Evolutionary conservation across 345 rosid genomes (phyloP), one percentile per base, ranked within the genome.

Genomic region (Lagerstroemia speciosa): DNA sequence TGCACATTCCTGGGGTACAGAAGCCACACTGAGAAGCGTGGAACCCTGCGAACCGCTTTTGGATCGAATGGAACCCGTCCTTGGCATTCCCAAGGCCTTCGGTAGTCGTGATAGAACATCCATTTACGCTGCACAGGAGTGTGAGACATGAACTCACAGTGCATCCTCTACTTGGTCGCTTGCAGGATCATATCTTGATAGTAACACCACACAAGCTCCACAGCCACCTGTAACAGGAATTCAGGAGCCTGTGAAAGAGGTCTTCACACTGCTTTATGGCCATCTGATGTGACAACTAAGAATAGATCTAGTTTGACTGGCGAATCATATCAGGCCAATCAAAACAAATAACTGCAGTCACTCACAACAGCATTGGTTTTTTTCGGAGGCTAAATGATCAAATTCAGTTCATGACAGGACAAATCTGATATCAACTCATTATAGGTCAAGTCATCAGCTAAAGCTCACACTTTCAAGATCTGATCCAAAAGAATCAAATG

Each of bases 1-100:
- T 74, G 40, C 97, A 93, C 88, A 93, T 87, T 69, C 98, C 98
- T 0, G 98, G 97, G 31, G 95, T 93, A 69, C 98, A 93, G 72
- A 85, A 93, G 37, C 97, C 97, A 57, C 98, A 91, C 60, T 93
- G 97, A 70, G 97, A 87, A 68, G 99, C 91, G 63, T 93, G 95
- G 67, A 93, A 93, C 6, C 94, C 95, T 0, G 85, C 50, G 10
- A 93, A 79, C 57, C 99, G 81, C 66, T 85, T 71, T 34, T 93
- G 99, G 66, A 93, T 93, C 0, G 93, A 83, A 68, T 91, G 99
- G 72, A 89, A 91, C 4, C 97, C 99, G 24, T 78, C 80, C 77
- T 78, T 86, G 55, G 84, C 82, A 73, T 82, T 91, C 68, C 96
- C 93, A 20, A 93, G 85, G 72, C 97, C 99, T 73, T 93, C 97